phyloP scores from a whole-genome alignment of 2,329 filamentous ascomycete species.

The Epichloe scottii region DNA sequence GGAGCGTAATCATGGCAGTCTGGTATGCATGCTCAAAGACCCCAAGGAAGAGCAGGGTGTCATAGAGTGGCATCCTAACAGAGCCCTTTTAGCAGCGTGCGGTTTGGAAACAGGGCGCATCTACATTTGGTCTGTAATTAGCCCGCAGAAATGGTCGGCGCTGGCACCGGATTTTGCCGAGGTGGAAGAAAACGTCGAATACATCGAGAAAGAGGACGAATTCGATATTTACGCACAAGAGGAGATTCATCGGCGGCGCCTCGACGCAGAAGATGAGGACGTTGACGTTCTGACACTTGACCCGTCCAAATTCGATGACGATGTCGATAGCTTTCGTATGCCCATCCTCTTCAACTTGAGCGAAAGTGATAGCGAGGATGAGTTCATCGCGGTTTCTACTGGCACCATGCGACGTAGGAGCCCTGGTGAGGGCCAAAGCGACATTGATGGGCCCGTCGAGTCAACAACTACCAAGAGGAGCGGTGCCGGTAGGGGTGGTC shows the following conservation, averaged over 20 bases:
- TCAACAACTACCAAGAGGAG: slow-evolving; percentile 27
- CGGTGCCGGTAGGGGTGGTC: slow-evolving; percentile 21
- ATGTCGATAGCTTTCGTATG: slow-evolving; percentile 65
- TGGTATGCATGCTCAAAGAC: slow-evolving; percentile 94
- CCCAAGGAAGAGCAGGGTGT: slow-evolving; percentile 93
- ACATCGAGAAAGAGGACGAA: slow-evolving; percentile 89
- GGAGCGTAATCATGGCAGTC: slow-evolving; percentile 84
- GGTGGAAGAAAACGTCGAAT: slow-evolving; percentile 96
- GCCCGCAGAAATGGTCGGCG: slow-evolving; percentile 93
- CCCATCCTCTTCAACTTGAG: slow-evolving; percentile 87
- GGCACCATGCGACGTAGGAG: slow-evolving; percentile 84
- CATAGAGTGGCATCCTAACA: slow-evolving; percentile 91
- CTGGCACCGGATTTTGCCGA: slow-evolving; percentile 94
- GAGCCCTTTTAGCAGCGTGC: slow-evolving; percentile 78
- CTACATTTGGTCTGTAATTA: slow-evolving; percentile 92
- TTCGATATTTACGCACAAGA: slow-evolving; percentile 96
- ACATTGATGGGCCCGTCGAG: slow-evolving; percentile 39
- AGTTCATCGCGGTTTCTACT: slow-evolving; percentile 54
- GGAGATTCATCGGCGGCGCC: slow-evolving; percentile 78
- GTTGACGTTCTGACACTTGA: slow-evolving; percentile 80
- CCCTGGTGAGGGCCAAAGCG: slow-evolving; percentile 59
- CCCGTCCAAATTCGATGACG: slow-evolving; percentile 46
- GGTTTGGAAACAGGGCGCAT: slow-evolving; percentile 87
- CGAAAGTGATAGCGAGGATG: slow-evolving; percentile 91
- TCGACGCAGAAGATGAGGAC: slow-evolving; percentile 87